Percentiles rank a stretch among this genome's conserved stretches.
These are phyloP conservation scores for Candida pseudofarinosa DNA, from an alignment of 805 yeast species.

Conservation along the genomic window DNA sequence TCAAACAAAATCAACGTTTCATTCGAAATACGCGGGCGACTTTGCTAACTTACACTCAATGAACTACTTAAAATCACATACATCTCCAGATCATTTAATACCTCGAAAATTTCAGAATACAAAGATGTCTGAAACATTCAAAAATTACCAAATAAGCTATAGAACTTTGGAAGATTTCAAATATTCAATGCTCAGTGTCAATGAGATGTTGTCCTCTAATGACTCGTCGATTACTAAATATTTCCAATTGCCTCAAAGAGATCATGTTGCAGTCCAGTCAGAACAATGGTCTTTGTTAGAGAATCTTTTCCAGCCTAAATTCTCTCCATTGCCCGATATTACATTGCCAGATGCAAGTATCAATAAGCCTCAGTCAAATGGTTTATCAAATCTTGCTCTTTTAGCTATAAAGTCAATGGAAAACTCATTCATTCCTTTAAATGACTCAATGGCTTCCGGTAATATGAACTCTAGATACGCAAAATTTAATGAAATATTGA, in stretches of 20 bases:
- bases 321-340: slow-evolving; percentile 40
- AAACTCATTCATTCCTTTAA: slow-evolving; percentile 24
- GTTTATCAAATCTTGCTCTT: slow-evolving; percentile 40
- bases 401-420: slow-evolving; percentile 35
- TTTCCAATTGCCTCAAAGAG: slow-evolving; percentile 20
- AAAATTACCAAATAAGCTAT: slow-evolving; percentile 33
- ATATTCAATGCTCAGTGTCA: slow-evolving; percentile 23
- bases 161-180: slow-evolving; percentile 35
- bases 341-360: slow-evolving; percentile 30
- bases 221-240: slow-evolving; percentile 8
- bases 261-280: slow-evolving; percentile 11
- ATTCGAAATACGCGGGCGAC: slow-evolving; percentile 80
- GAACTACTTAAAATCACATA: slow-evolving; percentile 37
- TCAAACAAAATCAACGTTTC: slow-evolving; percentile 58
- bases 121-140: slow-evolving; percentile 25
- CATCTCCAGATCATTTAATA: slow-evolving; percentile 12
- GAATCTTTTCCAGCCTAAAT: slow-evolving; percentile 65
- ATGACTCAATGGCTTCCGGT: slow-evolving; percentile 25
- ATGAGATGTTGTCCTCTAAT: slow-evolving; percentile 15
- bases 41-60: slow-evolving; percentile 65
- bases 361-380: slow-evolving; percentile 45
- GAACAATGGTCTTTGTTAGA: slow-evolving; percentile 39
- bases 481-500: slow-evolving; percentile 37
- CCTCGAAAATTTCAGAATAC: slow-evolving; percentile 14
- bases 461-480: slow-evolving; percentile 22